Conservation (phyloP, 495 filamentous ascomycete species). For the Aspergillus mulundensis region DNA sequence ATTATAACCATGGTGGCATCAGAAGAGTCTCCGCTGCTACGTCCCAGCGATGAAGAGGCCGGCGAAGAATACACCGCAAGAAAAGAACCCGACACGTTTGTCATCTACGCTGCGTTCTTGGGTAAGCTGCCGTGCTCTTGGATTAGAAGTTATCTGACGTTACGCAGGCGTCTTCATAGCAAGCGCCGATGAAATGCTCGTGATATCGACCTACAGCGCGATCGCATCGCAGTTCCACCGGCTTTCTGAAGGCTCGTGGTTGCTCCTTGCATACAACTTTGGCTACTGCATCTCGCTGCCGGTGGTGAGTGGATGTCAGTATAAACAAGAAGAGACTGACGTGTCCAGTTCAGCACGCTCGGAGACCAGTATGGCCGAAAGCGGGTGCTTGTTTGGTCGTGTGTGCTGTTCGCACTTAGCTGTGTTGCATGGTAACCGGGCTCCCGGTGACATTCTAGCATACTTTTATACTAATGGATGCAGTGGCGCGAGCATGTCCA, state of each 20-base stretch:
- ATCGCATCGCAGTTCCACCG: slow-evolving; percentile 33
- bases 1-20: neutral
- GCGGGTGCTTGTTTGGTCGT: slow-evolving; percentile 24
- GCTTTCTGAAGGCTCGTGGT: slow-evolving; percentile 27
- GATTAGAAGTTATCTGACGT: neutral
- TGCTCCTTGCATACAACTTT: slow-evolving; percentile 32
- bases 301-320: slow-evolving; percentile 21
- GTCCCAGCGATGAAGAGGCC: neutral
- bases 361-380: slow-evolving; percentile 32
- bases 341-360: slow-evolving; percentile 22
- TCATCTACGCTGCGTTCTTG: slow-evolving; percentile 1
- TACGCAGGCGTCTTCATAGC: slow-evolving; percentile 31
- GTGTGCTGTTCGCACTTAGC: slow-evolving; percentile 29
- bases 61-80: neutral
- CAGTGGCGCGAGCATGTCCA: slow-evolving; percentile 22
- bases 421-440: slow-evolving; percentile 35
- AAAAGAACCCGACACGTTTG: neutral
- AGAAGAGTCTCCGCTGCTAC: neutral
- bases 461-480: neutral
- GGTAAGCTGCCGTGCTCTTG: neutral
- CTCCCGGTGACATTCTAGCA: too few species aligned
- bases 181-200: slow-evolving; percentile 28
- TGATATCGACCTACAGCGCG: slow-evolving; percentile 29
- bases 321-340: neutral
- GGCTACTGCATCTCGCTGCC: slow-evolving; percentile 34